Conservation (phyloP, 768 basidiomycete genomes). For the Agaricus sinodeliciosus region DNA sequence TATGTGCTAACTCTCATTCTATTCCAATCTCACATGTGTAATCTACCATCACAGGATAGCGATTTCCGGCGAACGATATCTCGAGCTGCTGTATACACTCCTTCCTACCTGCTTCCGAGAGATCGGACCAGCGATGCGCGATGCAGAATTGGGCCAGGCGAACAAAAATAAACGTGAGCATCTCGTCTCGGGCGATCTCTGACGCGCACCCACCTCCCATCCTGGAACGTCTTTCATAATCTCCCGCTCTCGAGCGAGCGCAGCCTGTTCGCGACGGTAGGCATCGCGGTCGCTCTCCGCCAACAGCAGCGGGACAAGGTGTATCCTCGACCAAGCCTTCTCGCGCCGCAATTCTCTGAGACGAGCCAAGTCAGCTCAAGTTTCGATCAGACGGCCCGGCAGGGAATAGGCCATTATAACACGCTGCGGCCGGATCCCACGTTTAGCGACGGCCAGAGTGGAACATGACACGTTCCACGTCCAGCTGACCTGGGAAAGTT, state of each 20-base stretch:
- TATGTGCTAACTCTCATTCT: slow-evolving; percentile 9
- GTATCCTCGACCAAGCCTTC: slow-evolving; percentile 91
- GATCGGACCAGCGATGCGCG: slow-evolving; percentile 2
- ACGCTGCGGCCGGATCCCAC: slow-evolving; percentile 64
- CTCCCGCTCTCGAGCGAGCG: slow-evolving; percentile 69
- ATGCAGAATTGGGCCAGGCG: slow-evolving; percentile 10
- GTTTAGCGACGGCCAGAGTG: slow-evolving; percentile 63
- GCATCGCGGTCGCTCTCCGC: slow-evolving; percentile 92
- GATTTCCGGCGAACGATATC: slow-evolving; percentile 48
- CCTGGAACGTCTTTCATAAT: slow-evolving; percentile 93
- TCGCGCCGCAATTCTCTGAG: slow-evolving; percentile 88
- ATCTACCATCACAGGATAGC: slow-evolving; percentile 25
- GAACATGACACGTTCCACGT: slow-evolving; percentile 58
- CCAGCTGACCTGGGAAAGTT: slow-evolving; percentile 43
- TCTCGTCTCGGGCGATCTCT: slow-evolving; percentile 7
- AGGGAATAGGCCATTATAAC: slow-evolving; percentile 34
- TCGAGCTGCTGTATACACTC: slow-evolving; percentile 76
- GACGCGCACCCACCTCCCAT: slow-evolving; percentile 75
- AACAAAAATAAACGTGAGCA: slow-evolving; percentile 17
- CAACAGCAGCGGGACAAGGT: slow-evolving; percentile 85
- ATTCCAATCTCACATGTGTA: slow-evolving; percentile 2
- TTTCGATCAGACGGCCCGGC: slow-evolving; percentile 35
- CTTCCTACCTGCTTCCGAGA: slow-evolving; percentile 60
- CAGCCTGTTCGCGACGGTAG: slow-evolving; percentile 77
- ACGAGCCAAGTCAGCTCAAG: slow-evolving; percentile 34